Evolutionary conservation across 164 flowering plant genomes (phyloP), one percentile per base, ranked within the genome.

Genomic region (Santalum album): DNA sequence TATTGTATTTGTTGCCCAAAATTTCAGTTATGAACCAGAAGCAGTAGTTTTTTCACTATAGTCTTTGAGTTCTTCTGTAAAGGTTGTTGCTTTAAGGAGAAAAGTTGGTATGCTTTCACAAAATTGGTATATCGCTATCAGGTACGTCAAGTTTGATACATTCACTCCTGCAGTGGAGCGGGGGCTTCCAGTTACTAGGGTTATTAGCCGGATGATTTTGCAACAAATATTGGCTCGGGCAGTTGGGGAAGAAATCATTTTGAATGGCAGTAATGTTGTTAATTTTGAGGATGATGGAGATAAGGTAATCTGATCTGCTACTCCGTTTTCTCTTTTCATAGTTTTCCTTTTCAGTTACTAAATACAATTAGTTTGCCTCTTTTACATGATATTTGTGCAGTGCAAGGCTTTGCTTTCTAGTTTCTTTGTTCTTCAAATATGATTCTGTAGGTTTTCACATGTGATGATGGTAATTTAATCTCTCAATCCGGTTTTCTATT

Each of bases 141-240:
- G 99, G 99, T 92, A 83, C 58, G 40, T 75, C 68, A 89, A 89
- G 76, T 89, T 92, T 75, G 99, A 92, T 69, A 89, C 96, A 14
- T 89, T 87, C 84, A 89, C 91, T 56, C 99, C 99, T 63, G 99
- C 99, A 50, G 96, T 59, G 16, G 86, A 85, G 59, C 70, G 79
- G 40, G 99, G 99, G 22, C 92, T 89, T 51, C 97, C 99, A 1
- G 95, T 92, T n/a, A 89, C 97, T 32, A 71, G 96, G 72, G 95
- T 94, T 38, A 79, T 94, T 23, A 85, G 99, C 62, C 73, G 96
- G 49, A 85, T 85, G 90, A 77, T 86, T 32, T 71, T 89, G 79
- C 96, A 94, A 64, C 75, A 82, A 67, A 87, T 87, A 19, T 75
- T 89, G 52, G 90, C 96, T 21, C 45, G 24, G 35, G 88, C 96